Conservation (phyloP, 2,329 filamentous ascomycete genomes). For the Penicillium olsonii region DNA sequence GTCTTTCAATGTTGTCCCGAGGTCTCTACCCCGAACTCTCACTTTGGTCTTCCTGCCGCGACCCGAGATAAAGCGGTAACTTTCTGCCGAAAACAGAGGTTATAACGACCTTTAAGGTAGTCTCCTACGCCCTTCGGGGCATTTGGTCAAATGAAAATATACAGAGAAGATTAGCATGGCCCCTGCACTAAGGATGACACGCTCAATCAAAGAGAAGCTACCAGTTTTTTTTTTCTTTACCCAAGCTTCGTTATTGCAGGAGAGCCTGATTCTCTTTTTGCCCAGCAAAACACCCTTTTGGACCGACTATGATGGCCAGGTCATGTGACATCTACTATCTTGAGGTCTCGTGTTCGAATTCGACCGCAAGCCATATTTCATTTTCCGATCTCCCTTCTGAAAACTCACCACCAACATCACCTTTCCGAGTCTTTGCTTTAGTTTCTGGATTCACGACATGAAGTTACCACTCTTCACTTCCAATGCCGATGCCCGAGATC, state of each 20-base stretch:
- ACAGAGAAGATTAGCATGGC: constrained; percentile 83
- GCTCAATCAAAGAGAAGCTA: constrained; percentile 78
- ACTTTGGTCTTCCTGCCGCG: background rate
- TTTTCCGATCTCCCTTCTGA: too few relatives aligned
- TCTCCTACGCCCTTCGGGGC: constrained; percentile 43
- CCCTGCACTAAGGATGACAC: constrained; percentile 93
- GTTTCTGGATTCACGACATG: too few relatives aligned
- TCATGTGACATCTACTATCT: background rate
- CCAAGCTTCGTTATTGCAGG: constrained; percentile 13
- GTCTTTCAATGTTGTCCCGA: background rate
- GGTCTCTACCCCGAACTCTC: background rate
- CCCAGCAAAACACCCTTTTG: too few relatives aligned
- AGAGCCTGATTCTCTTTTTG: background rate
- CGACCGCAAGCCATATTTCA: too few relatives aligned
- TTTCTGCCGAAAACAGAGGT: background rate
- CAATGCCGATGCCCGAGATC: too few relatives aligned
- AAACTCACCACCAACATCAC: too few relatives aligned
- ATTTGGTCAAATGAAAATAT: constrained; percentile 69
- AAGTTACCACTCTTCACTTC: too few relatives aligned
- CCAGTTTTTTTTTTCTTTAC: constrained; percentile 64
- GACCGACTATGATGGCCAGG: background rate
- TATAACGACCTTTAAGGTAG: constrained; percentile 25
- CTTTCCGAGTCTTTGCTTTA: too few relatives aligned
- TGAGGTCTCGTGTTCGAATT: too few relatives aligned
- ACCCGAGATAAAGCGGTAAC: background rate